Percentiles rank a stretch among this genome's conserved stretches.
phyloP scores from a whole-genome alignment of 2,329 filamentous ascomycete species.

The Fusarium sp. region DNA sequence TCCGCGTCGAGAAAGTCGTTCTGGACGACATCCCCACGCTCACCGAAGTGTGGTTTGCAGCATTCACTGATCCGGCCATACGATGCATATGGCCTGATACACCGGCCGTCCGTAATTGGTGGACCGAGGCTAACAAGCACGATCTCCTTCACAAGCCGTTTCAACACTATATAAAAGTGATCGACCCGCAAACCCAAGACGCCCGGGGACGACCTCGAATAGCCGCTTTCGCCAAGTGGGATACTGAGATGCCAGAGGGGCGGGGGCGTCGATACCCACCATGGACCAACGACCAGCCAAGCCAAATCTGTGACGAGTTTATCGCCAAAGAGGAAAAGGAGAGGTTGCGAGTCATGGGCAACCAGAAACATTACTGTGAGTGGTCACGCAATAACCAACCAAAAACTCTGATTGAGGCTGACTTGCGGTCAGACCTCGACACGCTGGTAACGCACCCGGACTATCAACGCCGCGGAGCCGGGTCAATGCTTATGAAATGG shows the following conservation, averaged over 20 bases:
- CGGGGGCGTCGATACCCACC: conserved; percentile 35
- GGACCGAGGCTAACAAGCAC: conserved; percentile 28
- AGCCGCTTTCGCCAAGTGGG: conserved; percentile 39
- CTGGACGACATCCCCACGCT: conserved; percentile 20
- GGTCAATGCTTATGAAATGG: conserved; percentile 43
- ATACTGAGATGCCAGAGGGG: conserved; percentile 18
- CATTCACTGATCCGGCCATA: conserved; percentile 28
- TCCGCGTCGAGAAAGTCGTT: conserved; percentile 15
- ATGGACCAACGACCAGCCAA: conserved; percentile 31
- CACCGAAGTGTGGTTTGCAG: conserved; percentile 34
- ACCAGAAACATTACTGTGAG: conserved; percentile 33
- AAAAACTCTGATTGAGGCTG: background rate
- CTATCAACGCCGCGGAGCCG: conserved; percentile 43
- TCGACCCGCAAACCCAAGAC: conserved; percentile 26
- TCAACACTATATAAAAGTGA: conserved; percentile 35
- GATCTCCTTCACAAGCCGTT: conserved; percentile 33
- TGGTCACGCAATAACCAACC: too few species aligned
- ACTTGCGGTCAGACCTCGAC: conserved; percentile 38
- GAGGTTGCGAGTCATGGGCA: conserved; percentile 32
- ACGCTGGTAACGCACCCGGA: conserved; percentile 44
- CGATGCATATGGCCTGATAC: conserved; percentile 35
- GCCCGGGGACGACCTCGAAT: conserved; percentile 15
- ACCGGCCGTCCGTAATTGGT: conserved; percentile 32
- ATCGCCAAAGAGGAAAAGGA: conserved; percentile 28
- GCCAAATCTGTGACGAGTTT: conserved; percentile 27